A percentile compares a stretch with the other conserved stretches of the same genome.
These are phyloP conservation scores for Talaromyces albobiverticillius DNA, from an alignment of 2,329 filamentous ascomycete species.

Conservation along the genomic window DNA sequence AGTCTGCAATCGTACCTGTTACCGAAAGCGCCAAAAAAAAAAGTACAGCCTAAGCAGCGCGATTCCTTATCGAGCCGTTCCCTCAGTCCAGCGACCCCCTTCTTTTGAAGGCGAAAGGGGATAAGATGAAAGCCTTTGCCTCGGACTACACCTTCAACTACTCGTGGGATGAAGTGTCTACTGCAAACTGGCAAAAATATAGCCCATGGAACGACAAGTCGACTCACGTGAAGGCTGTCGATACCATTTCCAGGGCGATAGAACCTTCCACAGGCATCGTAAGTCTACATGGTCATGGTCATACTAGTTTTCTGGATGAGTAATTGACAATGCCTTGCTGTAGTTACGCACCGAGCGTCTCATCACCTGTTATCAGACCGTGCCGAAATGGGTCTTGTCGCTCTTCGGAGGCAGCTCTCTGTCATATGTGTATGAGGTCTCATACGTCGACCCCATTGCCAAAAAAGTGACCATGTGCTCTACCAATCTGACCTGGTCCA, in stretches of 20 bases:
- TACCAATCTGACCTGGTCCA: slow-evolving; percentile 89
- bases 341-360: slow-evolving; percentile 68
- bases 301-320: not conserved
- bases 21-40: not conserved
- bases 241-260: slow-evolving; percentile 75
- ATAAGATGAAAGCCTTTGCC: slow-evolving; percentile 88
- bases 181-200: slow-evolving; percentile 98
- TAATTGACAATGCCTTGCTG: not conserved
- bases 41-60: not conserved
- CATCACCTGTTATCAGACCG: slow-evolving; percentile 50
- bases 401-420: slow-evolving; percentile 77
- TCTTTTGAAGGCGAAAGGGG: not conserved
- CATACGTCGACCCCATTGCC: slow-evolving; percentile 79
- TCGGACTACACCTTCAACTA: slow-evolving; percentile 90
- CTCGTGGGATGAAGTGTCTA: slow-evolving; percentile 97
- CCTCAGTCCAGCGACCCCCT: not conserved
- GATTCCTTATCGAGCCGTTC: not conserved
- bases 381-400: slow-evolving; percentile 60
- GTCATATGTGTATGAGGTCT: slow-evolving; percentile 90
- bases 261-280: slow-evolving; percentile 66
- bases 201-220: slow-evolving; percentile 98
- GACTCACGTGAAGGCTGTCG: slow-evolving; percentile 93
- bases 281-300: slow-evolving; percentile 32
- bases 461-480: slow-evolving; percentile 96
- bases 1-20: not conserved